Base-by-base conservation (phyloP, 768 basidiomycete species). In the Mycena rosella region DNA sequence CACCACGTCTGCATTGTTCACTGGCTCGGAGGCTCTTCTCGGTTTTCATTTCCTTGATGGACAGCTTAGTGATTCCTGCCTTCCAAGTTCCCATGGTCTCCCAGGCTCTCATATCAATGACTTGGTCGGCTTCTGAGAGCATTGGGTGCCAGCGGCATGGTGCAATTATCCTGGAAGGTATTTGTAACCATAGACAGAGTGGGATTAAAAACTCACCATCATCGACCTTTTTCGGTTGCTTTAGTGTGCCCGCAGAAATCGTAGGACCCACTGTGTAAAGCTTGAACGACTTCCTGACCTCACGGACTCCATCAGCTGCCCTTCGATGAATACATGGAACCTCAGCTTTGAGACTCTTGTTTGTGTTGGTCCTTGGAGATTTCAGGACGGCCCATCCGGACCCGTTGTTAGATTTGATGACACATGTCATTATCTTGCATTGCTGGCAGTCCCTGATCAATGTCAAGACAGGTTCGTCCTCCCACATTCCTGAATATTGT, bases 191-290 rank as follows among this genome's bases (percentile, higher is more conserved):
- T n/a, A n/a, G n/a, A n/a, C n/a, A n/a, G n/a, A n/a, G n/a, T n/a
- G n/a, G n/a, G n/a, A n/a, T n/a, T n/a, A n/a, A n/a, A n/a, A 45
- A 47, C 32, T 34, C 32, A n/a, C n/a, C n/a, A n/a, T n/a, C n/a
- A 34, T 11, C 32, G 11, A 6, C 32, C 6, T 34, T 34, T 34
- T 34, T 34, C 6, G 5, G 11, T 34, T 34, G 57, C 26, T 34
- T 48, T 32, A 17, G 57, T 44, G 13, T 59, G 42, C 5, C 44
- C 44, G 24, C 54, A 55, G 54, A 55, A 55, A n/a, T 55, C 54
- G 40, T 22, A 1, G 36, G 54, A 1, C 54, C 54, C 3, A 55
- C 36, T 15, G 54, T 55, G 36, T 38, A 55, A 2, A 55, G 54
- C 20, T 10, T 44, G 7, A 15, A n/a, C 14, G 15, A 9, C 8